Base-by-base conservation (phyloP, 1,139 yeast species). In the Tardiomyces depauwii region DNA sequence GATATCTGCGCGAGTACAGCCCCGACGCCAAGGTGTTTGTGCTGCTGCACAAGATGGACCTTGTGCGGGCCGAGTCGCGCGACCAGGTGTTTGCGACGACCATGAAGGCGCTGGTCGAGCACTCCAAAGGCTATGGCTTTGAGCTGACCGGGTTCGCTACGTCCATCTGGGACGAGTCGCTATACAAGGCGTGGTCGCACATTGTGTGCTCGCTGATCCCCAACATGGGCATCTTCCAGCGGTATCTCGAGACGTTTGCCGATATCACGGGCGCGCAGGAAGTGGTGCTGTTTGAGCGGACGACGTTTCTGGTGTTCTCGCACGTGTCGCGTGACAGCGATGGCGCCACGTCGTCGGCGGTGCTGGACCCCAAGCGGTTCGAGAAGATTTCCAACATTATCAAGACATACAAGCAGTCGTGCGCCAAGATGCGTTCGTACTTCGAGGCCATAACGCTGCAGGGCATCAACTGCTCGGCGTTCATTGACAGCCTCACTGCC, bases 171-270 rank as follows among this genome's bases (percentile, higher is more conserved):
- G 97, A 91, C 65, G 98, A 91, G 64, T 81, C 94, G 59, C 72
- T 91, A 51, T 91, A 89, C 65, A 86, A 84, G 63, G 98, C 98
- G 0, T 91, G 99, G 99, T 85, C 96, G 2, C 85, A 82, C 47
- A 91, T 91, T 51, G 97, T 91, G 36, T 88, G 97, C 60, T 84
- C 96, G 2, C 72, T 91, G 55, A 89, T 91, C 50, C 97, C 98
- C 10, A 91, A 93, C 61, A 89, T 91, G 78, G 75, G 78, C 44
- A 66, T 79, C 16, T 85, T 88, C 61, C 91, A 89, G 63, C 77
- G 77, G 50, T 85, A 86, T 60, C 68, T 91, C 51, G 68, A 81
- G 44, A 82, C 80, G 56, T 78, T 91, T 60, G 87, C 89, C 54
- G 71, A 76, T 25, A 77, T 86, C 18, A 69, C 89, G 50, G 84